Evolutionary conservation across 441 rosid species (phyloP).

Genomic region (Populus tomentosa): DNA sequence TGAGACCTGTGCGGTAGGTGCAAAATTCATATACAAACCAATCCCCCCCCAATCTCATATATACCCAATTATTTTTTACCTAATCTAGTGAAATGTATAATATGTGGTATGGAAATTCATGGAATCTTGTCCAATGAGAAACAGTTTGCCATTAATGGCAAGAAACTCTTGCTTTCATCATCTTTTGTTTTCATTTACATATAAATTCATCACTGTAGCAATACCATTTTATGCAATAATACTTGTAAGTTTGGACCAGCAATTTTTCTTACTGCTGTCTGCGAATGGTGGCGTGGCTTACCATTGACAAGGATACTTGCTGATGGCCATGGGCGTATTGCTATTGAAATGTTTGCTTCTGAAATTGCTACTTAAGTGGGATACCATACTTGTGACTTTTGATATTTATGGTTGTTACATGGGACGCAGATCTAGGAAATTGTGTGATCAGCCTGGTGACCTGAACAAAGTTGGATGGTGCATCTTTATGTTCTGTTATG

Average conservation of each 20-base stretch:
- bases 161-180: background rate
- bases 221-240: no score
- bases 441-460: background rate
- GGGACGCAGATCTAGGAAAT: background rate
- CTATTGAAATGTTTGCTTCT: background rate
- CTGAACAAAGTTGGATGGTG: background rate
- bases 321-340: background rate
- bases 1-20: background rate
- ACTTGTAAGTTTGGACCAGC: no score
- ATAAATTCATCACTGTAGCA: no score
- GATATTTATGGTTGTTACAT: background rate
- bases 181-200: background rate
- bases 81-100: background rate
- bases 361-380: background rate
- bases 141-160: background rate
- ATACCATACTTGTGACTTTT: background rate
- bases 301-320: no score
- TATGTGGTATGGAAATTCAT: background rate
- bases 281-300: no score
- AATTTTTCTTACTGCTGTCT: no score
- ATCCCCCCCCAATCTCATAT: no score
- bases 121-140: background rate
- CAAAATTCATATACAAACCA: no score
- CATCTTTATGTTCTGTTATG: background rate
- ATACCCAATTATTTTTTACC: no score